A percentile compares a stretch with the other conserved stretches of the same genome.
phyloP scores from a whole-genome alignment of 2,329 filamentous ascomycete species.

The Lizonia empirigonia region DNA sequence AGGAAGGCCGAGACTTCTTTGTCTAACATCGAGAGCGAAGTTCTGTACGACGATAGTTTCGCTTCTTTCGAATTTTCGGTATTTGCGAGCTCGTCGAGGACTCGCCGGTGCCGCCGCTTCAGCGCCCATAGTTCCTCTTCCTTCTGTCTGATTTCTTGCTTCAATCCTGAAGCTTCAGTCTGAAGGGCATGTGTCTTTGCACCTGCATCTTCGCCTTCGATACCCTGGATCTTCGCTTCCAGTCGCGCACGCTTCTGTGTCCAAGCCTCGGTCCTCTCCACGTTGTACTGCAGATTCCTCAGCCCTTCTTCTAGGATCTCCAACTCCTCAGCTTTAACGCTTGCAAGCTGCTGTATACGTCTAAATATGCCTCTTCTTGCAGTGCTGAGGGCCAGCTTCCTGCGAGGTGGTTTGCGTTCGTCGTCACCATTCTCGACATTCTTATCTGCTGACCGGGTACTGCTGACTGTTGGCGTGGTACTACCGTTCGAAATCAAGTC shows the following conservation, averaged over 20 bases:
- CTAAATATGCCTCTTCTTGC: constrained; percentile 69
- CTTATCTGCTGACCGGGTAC: constrained; percentile 42
- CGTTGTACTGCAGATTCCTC: constrained; percentile 60
- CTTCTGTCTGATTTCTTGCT: constrained; percentile 68
- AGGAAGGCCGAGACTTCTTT: constrained; percentile 66
- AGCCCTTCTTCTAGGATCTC: constrained; percentile 64
- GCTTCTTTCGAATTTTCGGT: constrained; percentile 70
- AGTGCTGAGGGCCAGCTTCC: constrained; percentile 62
- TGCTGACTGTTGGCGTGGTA: constrained; percentile 55
- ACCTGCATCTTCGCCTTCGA: constrained; percentile 63
- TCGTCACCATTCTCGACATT: constrained; percentile 26
- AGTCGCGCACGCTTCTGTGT: constrained; percentile 61
- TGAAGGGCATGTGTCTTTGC: constrained; percentile 60
- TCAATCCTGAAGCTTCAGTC: constrained; percentile 59
- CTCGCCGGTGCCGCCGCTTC: constrained; percentile 63
- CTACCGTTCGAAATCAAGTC: constrained; percentile 56
- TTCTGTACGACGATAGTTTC: constrained; percentile 72
- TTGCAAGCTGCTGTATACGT: constrained; percentile 67
- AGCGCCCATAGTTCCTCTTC: constrained; percentile 68
- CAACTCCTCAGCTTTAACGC: constrained; percentile 72
- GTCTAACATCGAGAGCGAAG: constrained; percentile 70
- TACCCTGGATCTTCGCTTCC: constrained; percentile 59
- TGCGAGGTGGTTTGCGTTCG: constrained; percentile 50
- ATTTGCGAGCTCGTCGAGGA: constrained; percentile 66
- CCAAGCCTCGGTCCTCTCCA: constrained; percentile 65